Evolutionary conservation across 352 stramenopile species (phyloP).

Genomic region (Globisporangium nagaii): DNA sequence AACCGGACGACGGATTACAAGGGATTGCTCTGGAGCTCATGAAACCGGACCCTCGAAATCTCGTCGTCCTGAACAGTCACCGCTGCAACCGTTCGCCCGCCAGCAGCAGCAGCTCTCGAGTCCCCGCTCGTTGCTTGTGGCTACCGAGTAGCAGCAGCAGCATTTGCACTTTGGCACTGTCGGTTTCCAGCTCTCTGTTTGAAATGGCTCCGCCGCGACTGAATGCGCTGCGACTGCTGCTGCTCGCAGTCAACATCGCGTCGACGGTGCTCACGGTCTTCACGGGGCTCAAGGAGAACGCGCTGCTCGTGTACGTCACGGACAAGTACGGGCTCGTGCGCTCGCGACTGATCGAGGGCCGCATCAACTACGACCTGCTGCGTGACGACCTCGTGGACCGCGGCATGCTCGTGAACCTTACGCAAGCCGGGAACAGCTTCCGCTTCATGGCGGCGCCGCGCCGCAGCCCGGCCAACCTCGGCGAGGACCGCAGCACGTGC

Average conservation of each 20-base stretch:
- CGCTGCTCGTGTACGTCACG: constrained; percentile 32
- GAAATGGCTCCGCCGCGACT: not conserved
- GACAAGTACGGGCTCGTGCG: constrained; percentile 42
- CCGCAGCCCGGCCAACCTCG: constrained; percentile 21
- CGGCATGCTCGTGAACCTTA: constrained; percentile 5
- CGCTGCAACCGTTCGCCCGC: too few relatives aligned
- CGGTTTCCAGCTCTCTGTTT: too few relatives aligned
- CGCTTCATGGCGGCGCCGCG: constrained; percentile 54
- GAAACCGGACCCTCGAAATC: too few relatives aligned
- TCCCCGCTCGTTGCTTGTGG: too few relatives aligned
- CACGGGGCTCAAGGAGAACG: constrained; percentile 51
- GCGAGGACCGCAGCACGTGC: constrained; percentile 34
- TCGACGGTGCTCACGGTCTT: constrained; percentile 42
- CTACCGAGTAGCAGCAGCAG: too few relatives aligned
- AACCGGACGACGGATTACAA: too few relatives aligned
- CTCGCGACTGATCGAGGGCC: constrained; percentile 17
- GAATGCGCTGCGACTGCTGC: constrained; percentile 5
- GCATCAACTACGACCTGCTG: constrained; percentile 9
- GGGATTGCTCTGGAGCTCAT: too few relatives aligned
- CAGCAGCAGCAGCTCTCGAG: too few relatives aligned
- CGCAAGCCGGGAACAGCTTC: not conserved
- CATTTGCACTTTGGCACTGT: too few relatives aligned
- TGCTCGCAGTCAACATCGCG: constrained; percentile 32
- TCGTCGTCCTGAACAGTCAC: too few relatives aligned
- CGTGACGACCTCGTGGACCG: not conserved